Base-by-base conservation (phyloP, 2,329 filamentous ascomycete genomes). In the Sphaceloma murrayae region DNA sequence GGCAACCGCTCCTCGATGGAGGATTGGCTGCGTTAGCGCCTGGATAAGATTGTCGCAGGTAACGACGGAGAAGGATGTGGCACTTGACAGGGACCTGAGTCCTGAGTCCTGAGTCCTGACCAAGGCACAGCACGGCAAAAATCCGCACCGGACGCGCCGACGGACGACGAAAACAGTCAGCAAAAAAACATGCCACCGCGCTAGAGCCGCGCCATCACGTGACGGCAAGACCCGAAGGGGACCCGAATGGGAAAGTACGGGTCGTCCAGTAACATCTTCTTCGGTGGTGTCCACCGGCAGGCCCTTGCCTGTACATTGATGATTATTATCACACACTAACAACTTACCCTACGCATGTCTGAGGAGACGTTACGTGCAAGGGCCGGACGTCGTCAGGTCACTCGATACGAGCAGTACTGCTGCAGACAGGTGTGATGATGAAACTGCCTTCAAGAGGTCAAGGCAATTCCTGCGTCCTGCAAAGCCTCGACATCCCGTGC, bases 11-110 rank as follows among this genome's bases (percentile, higher is more conserved):
- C 18, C 29, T 34, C 13, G 16, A 11, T 17, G 10, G 13, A 24
- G 36, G 42, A 45, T 45, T 45, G 42, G 42, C 42, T 34, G 42
- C 22, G 8, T 36, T 45, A 45, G 42, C 42, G 42, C 31, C 29
- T 29, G 42, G 32, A 34, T 45, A 45, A 45, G 42, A 45, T 45
- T 45, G 31, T 45, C 32, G 32, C 42, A 45, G 29, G 42, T 45
- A 45, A 45, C 42, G 42, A 43, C 39, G 39, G 30, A 18, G 42
- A 17, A 32, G 29, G 31, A 32, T 45, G 33, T 46, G 36, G 36
- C 36, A 29, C 36, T 40, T 26, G 36, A 19, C 13, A 11, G 16
- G 24, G 36, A 11, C 16, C 36, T 30, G 22, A 27, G 13, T 13
- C 9, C 19, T 19, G 29, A 31, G 29, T 14, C n/a, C 29, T 31